Conservation (phyloP, 1,139 yeast species). For the Kodamaea sp. region DNA sequence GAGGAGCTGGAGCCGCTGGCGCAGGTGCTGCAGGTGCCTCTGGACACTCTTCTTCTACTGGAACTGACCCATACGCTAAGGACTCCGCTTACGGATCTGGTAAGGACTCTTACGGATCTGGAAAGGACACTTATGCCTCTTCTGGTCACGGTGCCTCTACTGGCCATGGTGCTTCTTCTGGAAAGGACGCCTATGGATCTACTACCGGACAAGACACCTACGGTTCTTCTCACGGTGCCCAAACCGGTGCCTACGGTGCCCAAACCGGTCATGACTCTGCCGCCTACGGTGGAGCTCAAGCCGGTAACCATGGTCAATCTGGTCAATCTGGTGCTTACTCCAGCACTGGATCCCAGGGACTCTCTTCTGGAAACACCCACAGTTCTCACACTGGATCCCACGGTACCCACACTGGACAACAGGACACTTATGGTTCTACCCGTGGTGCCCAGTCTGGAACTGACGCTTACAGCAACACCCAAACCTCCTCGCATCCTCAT, state of each 20-base stretch:
- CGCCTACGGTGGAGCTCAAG: constrained; percentile 4
- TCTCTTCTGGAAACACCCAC: too few species aligned
- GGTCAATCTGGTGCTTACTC: too few species aligned
- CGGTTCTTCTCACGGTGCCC: constrained; percentile 12
- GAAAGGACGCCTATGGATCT: constrained; percentile 15
- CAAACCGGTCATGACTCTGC: not conserved
- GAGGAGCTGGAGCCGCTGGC: constrained; percentile 6
- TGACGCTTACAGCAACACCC: constrained; percentile 12
- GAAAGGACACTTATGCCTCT: constrained; percentile 3
- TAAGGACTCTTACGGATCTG: constrained; percentile 6
- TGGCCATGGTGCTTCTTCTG: too few species aligned
- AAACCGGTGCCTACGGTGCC: constrained; percentile 4
- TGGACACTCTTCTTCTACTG: constrained; percentile 6
- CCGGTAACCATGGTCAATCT: too few species aligned
- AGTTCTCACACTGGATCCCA: constrained; percentile 8
- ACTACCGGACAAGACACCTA: constrained; percentile 4
- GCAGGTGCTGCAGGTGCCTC: constrained; percentile 4
- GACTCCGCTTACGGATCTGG: constrained; percentile 9
- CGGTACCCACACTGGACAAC: constrained; percentile 6
- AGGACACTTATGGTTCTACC: constrained; percentile 10
- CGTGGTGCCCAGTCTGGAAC: constrained; percentile 1
- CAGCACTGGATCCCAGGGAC: not conserved
- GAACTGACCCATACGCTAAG: constrained; percentile 8
- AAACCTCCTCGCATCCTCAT: constrained; percentile 19
- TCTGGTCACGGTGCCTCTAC: constrained; percentile 14